These are phyloP conservation scores for Phyllosticta citriasiana DNA, from an alignment of 2,329 filamentous ascomycete genomes.

Conservation along the genomic window DNA sequence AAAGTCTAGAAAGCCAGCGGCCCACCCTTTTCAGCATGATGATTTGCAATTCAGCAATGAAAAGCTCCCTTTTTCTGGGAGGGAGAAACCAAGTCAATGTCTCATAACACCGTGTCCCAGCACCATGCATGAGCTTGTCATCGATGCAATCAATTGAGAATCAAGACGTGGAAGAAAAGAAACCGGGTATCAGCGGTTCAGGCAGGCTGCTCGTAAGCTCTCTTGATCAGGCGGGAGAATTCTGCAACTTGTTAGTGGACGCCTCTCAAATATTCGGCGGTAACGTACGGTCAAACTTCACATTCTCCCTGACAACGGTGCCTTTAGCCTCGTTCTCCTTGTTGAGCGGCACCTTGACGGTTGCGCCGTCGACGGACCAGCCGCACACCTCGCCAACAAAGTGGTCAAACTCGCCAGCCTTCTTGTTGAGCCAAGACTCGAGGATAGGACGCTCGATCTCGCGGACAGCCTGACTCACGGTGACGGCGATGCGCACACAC, in stretches of 20 bases:
- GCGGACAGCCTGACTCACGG: slow-evolving; percentile 75
- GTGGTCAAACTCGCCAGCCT: slow-evolving; percentile 37
- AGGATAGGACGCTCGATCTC: slow-evolving; percentile 50
- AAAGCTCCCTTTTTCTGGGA: not conserved
- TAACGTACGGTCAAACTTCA: slow-evolving; percentile 65
- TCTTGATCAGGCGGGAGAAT: slow-evolving; percentile 68
- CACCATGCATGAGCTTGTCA: not conserved
- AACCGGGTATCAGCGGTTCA: slow-evolving; percentile 12
- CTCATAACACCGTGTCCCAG: not conserved
- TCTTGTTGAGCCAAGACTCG: slow-evolving; percentile 40
- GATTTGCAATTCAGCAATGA: not conserved
- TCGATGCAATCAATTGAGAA: not conserved
- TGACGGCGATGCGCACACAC: slow-evolving; percentile 77
- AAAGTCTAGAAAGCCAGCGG: too few relatives aligned
- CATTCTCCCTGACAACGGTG: slow-evolving; percentile 83
- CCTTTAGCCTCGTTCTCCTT: slow-evolving; percentile 95
- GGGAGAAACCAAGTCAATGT: not conserved
- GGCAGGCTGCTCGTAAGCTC: slow-evolving; percentile 76
- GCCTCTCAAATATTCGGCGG: not conserved
- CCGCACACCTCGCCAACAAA: slow-evolving; percentile 52
- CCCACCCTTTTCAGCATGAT: too few relatives aligned
- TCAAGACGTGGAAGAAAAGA: not conserved
- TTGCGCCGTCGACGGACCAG: slow-evolving; percentile 63
- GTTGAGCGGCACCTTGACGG: slow-evolving; percentile 74
- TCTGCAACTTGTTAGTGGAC: slow-evolving; percentile 25